Percentiles rank a stretch among this genome's conserved stretches.
phyloP scores from a whole-genome alignment of 129 eudicot species.

The Flaveria linearis region DNA sequence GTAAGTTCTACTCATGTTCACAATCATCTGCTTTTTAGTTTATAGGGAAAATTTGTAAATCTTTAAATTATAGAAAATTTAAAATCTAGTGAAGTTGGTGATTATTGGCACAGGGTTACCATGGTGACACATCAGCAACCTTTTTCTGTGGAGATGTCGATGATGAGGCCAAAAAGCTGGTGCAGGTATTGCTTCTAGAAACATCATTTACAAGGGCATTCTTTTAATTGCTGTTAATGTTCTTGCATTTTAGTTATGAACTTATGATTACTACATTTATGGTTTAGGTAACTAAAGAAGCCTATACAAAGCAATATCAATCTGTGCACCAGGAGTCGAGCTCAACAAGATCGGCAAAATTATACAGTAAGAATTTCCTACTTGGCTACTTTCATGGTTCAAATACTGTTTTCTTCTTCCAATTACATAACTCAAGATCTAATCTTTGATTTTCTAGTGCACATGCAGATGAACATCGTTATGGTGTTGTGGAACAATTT shows the following conservation, averaged over 20 bases:
- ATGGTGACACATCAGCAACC: constrained; percentile 94
- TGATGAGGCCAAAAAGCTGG: constrained; percentile 76
- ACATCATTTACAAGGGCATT: not conserved
- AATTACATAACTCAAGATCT: constrained; percentile 1
- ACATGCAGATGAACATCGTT: constrained; percentile 72
- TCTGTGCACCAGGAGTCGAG: constrained; percentile 87
- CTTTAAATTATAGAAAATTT: not conserved
- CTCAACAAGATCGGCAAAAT: constrained; percentile 68
- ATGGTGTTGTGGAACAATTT: constrained; percentile 82
- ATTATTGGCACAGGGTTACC: constrained; percentile 72
- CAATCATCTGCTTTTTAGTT: constrained; percentile 14
- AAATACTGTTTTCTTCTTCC: not conserved
- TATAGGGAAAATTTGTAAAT: not conserved
- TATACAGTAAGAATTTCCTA: constrained; percentile 59
- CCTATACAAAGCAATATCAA: constrained; percentile 80
- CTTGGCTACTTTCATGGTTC: not conserved
- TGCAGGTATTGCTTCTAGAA: constrained; percentile 49
- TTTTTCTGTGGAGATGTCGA: constrained; percentile 84
- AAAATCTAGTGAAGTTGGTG: not conserved
- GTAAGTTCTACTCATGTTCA: constrained; percentile 46
- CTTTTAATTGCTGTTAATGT: not conserved
- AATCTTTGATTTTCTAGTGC: constrained; percentile 48
- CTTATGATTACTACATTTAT: constrained; percentile 8
- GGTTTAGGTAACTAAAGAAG: constrained; percentile 83
- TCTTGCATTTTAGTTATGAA: not conserved